A percentile compares a stretch with the other conserved stretches of the same genome.
phyloP scores from a whole-genome alignment of 169 alveolate species.

The Cytauxzoon felis region DNA sequence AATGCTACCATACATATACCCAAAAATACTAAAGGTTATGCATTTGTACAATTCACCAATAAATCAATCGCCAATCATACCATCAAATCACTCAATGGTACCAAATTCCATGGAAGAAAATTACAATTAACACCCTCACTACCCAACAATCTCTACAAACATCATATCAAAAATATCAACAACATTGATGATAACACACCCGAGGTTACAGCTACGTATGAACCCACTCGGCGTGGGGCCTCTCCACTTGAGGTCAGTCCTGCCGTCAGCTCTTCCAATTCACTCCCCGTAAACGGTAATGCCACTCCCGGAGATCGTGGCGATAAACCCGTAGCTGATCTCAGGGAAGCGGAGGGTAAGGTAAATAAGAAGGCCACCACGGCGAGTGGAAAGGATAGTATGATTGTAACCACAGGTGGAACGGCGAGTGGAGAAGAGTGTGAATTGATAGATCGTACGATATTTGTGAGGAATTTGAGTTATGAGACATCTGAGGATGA shows the following conservation, averaged over 20 bases:
- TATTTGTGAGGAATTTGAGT: slow-evolving; percentile 58
- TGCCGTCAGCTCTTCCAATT: too few relatives aligned
- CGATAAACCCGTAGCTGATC: background rate
- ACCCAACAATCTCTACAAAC: slow-evolving; percentile 35
- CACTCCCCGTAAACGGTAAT: background rate
- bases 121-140: slow-evolving; percentile 46
- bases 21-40: slow-evolving; percentile 39
- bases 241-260: too few relatives aligned
- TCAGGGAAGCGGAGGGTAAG: background rate
- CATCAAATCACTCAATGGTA: slow-evolving; percentile 44
- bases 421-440: background rate
- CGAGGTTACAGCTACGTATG: background rate
- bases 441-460: slow-evolving; percentile 23
- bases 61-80: slow-evolving; percentile 36
- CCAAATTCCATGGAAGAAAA: slow-evolving; percentile 26
- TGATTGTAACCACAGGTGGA: background rate
- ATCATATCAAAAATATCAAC: background rate
- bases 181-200: slow-evolving; percentile 14
- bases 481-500: slow-evolving; percentile 49
- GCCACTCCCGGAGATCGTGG: background rate
- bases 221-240: too few relatives aligned
- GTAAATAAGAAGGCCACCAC: background rate
- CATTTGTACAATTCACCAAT: slow-evolving; percentile 52
- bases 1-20: slow-evolving; percentile 48
- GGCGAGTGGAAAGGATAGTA: background rate